phyloP scores from a whole-genome alignment of 768 basidiomycete species.

The Lanmaoa rubissima region DNA sequence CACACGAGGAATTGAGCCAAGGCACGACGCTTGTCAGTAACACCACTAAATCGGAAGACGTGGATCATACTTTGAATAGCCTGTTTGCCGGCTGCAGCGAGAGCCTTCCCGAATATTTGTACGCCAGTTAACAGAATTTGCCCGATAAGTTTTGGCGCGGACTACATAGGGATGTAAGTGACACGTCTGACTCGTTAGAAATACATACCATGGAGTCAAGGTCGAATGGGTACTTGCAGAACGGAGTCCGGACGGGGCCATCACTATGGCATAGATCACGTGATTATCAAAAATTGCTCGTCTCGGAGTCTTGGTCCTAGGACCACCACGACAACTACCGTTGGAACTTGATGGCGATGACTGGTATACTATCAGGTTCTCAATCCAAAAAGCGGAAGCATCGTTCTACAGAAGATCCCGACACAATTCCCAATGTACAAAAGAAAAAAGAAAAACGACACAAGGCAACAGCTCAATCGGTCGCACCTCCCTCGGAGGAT shows the following conservation, averaged over 20 bases:
- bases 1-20: background rate
- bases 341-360: conserved; percentile 5
- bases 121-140: conserved; percentile 77
- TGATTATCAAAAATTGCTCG: conserved; percentile 18
- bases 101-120: conserved; percentile 88
- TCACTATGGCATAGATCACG: conserved; percentile 10
- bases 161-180: conserved; percentile 41
- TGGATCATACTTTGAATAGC: conserved; percentile 81
- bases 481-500: conserved; percentile 5
- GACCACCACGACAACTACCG: too few relatives aligned
- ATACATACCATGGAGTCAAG: conserved; percentile 22
- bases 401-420: conserved; percentile 14
- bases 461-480: conserved; percentile 3
- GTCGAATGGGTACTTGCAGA: background rate
- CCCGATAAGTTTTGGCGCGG: conserved; percentile 73
- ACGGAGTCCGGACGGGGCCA: too few relatives aligned
- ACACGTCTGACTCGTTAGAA: background rate
- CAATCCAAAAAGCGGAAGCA: conserved; percentile 55
- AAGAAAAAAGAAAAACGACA: conserved; percentile 36
- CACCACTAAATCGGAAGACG: background rate
- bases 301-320: background rate
- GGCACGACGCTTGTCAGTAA: background rate
- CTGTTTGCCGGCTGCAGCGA: conserved; percentile 86
- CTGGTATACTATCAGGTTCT: conserved; percentile 6
- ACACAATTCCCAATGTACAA: conserved; percentile 30